phyloP scores from a whole-genome alignment of 1,284 basidiomycete species.

The Sporisorium graminicola region DNA sequence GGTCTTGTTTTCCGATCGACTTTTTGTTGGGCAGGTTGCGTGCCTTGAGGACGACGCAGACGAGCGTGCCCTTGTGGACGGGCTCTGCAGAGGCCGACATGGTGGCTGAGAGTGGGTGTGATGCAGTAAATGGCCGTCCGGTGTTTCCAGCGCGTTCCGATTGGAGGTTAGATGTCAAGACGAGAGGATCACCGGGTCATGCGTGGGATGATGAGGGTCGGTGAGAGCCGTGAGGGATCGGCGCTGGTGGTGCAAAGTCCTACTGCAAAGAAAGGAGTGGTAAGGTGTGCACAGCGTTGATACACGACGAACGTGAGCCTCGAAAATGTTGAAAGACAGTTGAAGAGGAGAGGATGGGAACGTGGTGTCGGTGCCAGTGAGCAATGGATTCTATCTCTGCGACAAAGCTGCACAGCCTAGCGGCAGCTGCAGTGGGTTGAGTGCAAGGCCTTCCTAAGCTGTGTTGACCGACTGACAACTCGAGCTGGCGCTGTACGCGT shows the following conservation, averaged over 20 bases:
- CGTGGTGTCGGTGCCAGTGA: not conserved
- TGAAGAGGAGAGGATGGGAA: not conserved
- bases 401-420: not conserved
- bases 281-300: no score
- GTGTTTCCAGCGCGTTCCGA: not conserved
- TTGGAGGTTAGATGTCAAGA: no score
- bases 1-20: slow-evolving; percentile 87
- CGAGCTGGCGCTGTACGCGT: not conserved
- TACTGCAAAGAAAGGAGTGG: not conserved
- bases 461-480: not conserved
- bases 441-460: not conserved
- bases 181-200: not conserved
- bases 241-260: not conserved
- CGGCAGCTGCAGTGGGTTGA: no score
- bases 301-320: not conserved
- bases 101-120: not conserved
- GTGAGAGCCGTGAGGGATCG: not conserved
- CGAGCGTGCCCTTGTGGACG: slow-evolving; percentile 80
- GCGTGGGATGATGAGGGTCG: not conserved
- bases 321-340: not conserved
- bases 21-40: slow-evolving; percentile 73
- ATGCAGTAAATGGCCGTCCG: not conserved
- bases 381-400: no score
- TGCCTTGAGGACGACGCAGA: slow-evolving; percentile 93
- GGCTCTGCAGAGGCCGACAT: slow-evolving; percentile 43